phyloP scores from a whole-genome alignment of 306 rosid genomes.

The Canavalia ensiformis region DNA sequence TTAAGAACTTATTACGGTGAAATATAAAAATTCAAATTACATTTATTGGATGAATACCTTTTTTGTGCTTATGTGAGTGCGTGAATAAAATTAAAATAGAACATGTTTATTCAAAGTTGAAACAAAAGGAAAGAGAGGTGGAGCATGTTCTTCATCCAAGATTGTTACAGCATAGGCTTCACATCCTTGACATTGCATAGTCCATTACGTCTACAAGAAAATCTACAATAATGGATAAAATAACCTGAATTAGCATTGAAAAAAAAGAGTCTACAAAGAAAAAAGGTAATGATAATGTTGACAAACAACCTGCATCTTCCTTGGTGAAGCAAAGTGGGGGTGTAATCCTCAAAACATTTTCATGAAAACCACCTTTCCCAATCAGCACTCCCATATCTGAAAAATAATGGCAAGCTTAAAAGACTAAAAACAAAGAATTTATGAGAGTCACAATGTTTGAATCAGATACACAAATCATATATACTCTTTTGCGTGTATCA shows the following conservation, averaged over 20 bases:
- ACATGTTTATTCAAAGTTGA: neutral
- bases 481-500: neutral
- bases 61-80: too few relatives aligned
- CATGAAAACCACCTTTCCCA: slow-evolving; percentile 62
- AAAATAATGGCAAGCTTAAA: slow-evolving; percentile 30
- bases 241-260: slow-evolving; percentile 25
- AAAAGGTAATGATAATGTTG: slow-evolving; percentile 5
- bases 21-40: too few relatives aligned
- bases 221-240: slow-evolving; percentile 52
- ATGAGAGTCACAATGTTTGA: neutral
- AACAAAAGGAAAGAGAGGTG: neutral
- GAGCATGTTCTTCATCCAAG: slow-evolving; percentile 29
- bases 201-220: slow-evolving; percentile 64
- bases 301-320: slow-evolving; percentile 62
- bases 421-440: neutral
- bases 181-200: slow-evolving; percentile 58
- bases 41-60: too few relatives aligned
- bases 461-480: slow-evolving; percentile 14
- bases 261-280: neutral
- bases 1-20: too few relatives aligned
- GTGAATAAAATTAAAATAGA: too few relatives aligned
- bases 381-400: slow-evolving; percentile 63
- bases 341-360: slow-evolving; percentile 60
- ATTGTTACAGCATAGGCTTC: slow-evolving; percentile 8
- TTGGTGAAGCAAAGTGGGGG: slow-evolving; percentile 64